These are phyloP conservation scores for Hanseniaspora singularis DNA, from an alignment of 805 yeast species.

Conservation along the genomic window DNA sequence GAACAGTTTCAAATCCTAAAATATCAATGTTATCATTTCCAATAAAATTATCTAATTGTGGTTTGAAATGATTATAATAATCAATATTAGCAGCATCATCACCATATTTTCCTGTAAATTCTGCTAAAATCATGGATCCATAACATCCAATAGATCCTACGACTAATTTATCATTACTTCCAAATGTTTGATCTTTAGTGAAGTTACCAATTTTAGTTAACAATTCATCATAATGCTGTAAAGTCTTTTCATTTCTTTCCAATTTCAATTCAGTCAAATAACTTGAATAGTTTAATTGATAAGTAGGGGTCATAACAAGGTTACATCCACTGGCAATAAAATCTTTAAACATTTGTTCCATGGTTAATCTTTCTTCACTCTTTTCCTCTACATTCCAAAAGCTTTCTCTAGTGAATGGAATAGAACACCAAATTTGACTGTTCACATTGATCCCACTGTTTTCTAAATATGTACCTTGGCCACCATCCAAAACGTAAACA, in stretches of 20 bases:
- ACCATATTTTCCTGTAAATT: constrained; percentile 59
- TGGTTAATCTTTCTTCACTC: constrained; percentile 31
- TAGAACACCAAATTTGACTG: constrained; percentile 51
- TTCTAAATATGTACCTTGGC: constrained; percentile 53
- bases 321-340: constrained; percentile 47
- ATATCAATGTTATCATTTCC: constrained; percentile 37
- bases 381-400: constrained; percentile 20
- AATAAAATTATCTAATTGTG: constrained; percentile 41
- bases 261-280: constrained; percentile 28
- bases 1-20: constrained; percentile 63
- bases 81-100: constrained; percentile 22
- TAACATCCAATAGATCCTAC: constrained; percentile 58
- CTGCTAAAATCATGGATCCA: constrained; percentile 29
- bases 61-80: constrained; percentile 26
- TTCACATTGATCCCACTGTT: constrained; percentile 35
- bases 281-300: constrained; percentile 41
- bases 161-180: not conserved
- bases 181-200: constrained; percentile 13
- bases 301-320: constrained; percentile 41
- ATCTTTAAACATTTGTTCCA: constrained; percentile 38
- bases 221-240: constrained; percentile 21
- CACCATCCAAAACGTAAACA: constrained; percentile 40
- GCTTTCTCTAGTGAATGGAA: constrained; percentile 29
- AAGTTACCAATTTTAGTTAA: constrained; percentile 21
- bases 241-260: constrained; percentile 13